Base-by-base conservation (phyloP, 352 stramenopile species). In the Phytophthora ramorum region DNA sequence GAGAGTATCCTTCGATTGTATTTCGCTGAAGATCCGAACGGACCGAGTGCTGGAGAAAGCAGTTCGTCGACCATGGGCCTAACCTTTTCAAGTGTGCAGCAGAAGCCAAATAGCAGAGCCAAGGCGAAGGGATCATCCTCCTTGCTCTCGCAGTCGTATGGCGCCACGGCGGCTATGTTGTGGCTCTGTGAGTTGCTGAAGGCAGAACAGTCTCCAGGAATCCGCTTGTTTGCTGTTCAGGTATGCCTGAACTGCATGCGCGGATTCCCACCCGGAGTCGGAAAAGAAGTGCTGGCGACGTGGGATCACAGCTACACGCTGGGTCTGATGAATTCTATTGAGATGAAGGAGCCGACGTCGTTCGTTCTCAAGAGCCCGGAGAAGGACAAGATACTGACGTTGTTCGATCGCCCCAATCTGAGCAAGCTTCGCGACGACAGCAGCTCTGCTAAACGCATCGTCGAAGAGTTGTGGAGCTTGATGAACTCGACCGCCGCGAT, bases 281-380 rank as follows among this genome's bases (percentile, higher is more conserved):
- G 80, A 10, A 85, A 86, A 26, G 76, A 93, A 52, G 85, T 95
- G 12, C 69, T 95, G 35, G 84, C 87, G 4, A 93, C 87, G 14
- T 92, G 78, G 75, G 87, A 95, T 43, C 85, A 95, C 66, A 89
- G 82, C 66, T 91, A 94, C 64, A 95, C 87, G 22, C 62, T 95
- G 10, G 77, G 72, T 26, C 61, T 90, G 24, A 90, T 89, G 82
- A 85, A 73, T 40, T 61, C 77, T 47, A 95, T 95, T 60, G 82
- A 95, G 59, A 91, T 91, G 82, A 87, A 83, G 37, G 79, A 93
- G 40, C 84, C 85, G 1, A 78, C 82, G 13, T 78, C 85, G 40
- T 94, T 95, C 48, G 67, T 95, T 16, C 72, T 92, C 7, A 81
- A 79, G 17, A 94, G 83, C 50, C 88, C 86, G 0, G 83, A 93